Evolutionary conservation across 768 basidiomycete genomes (phyloP).

Genomic region (Pisolithus sp.): DNA sequence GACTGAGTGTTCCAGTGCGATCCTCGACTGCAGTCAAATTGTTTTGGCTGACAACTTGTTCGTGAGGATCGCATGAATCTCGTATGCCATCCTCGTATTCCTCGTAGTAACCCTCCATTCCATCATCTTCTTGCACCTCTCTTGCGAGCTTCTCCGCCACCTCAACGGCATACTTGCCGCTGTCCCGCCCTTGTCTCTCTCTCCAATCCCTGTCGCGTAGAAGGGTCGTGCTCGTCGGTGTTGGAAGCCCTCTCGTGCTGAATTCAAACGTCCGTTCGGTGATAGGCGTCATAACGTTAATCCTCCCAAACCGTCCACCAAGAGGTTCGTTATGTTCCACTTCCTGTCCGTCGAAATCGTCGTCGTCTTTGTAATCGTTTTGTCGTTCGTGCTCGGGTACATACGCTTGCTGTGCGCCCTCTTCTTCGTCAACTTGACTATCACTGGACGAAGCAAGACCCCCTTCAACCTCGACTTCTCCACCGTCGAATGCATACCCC

Average conservation of each 20-base stretch:
- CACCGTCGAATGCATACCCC: slow-evolving; percentile 26
- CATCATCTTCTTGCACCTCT: slow-evolving; percentile 30
- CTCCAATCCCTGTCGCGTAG: slow-evolving; percentile 1
- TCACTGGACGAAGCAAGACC: slow-evolving; percentile 25
- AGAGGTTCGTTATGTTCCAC: slow-evolving; percentile 40
- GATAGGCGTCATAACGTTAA: slow-evolving; percentile 96
- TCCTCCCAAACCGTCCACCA: slow-evolving; percentile 71
- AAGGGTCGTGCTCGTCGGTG: slow-evolving; percentile 37
- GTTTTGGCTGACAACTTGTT: slow-evolving; percentile 11
- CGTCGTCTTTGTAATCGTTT: slow-evolving; percentile 24
- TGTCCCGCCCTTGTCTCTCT: slow-evolving; percentile 26
- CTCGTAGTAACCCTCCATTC: slow-evolving; percentile 17
- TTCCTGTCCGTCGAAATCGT: slow-evolving; percentile 15
- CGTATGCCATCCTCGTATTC: slow-evolving; percentile 2
- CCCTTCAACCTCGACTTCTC: slow-evolving; percentile 18
- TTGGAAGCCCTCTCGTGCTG: slow-evolving; percentile 45
- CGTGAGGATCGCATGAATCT: not conserved
- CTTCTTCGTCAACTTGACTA: slow-evolving; percentile 27
- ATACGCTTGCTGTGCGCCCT: slow-evolving; percentile 11
- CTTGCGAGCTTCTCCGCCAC: slow-evolving; percentile 55
- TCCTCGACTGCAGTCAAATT: slow-evolving; percentile 41
- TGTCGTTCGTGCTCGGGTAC: slow-evolving; percentile 16
- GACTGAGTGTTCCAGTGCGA: slow-evolving; percentile 56
- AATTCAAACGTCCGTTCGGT: slow-evolving; percentile 91
- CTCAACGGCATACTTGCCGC: slow-evolving; percentile 39